Percentiles rank a stretch among this genome's conserved stretches.
These are phyloP conservation scores for Evernia prunastri DNA, from an alignment of 495 filamentous ascomycete species.

Conservation along the genomic window DNA sequence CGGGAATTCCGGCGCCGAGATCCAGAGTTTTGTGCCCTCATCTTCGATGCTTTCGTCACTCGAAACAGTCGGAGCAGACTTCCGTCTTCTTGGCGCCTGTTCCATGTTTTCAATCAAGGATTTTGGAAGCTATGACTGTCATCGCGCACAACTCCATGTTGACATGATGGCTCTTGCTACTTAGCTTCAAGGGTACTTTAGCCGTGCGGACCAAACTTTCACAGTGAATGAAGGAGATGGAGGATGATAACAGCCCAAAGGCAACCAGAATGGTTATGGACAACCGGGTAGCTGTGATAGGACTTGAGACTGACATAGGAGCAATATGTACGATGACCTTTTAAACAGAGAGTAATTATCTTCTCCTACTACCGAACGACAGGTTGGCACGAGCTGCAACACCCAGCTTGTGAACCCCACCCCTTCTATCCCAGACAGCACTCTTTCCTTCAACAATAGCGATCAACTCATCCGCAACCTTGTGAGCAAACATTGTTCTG, in stretches of 20 bases:
- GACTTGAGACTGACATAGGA: background rate
- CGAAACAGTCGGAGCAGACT: no score
- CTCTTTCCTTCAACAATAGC: constrained; percentile 82
- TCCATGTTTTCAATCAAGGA: no score
- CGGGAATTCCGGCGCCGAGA: no score
- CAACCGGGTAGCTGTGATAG: background rate
- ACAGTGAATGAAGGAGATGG: background rate
- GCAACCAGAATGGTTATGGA: background rate
- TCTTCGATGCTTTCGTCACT: no score
- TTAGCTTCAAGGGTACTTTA: no score
- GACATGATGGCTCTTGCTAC: no score
- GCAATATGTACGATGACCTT: background rate
- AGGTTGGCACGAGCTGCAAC: constrained; percentile 69
- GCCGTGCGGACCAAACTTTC: background rate
- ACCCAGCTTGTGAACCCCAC: constrained; percentile 64
- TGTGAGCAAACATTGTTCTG: constrained; percentile 54
- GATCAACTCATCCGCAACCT: constrained; percentile 82
- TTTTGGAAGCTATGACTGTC: no score
- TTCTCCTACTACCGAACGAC: constrained; percentile 23
- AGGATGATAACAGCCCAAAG: background rate
- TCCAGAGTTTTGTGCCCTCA: no score
- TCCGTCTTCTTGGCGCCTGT: no score
- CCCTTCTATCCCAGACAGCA: constrained; percentile 71
- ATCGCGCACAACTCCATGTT: no score
- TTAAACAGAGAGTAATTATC: constrained; percentile 5